Evolutionary conservation across 441 rosid genomes (phyloP), one percentile per base, ranked within the genome.

Genomic region (Bruguiera hainesii): DNA sequence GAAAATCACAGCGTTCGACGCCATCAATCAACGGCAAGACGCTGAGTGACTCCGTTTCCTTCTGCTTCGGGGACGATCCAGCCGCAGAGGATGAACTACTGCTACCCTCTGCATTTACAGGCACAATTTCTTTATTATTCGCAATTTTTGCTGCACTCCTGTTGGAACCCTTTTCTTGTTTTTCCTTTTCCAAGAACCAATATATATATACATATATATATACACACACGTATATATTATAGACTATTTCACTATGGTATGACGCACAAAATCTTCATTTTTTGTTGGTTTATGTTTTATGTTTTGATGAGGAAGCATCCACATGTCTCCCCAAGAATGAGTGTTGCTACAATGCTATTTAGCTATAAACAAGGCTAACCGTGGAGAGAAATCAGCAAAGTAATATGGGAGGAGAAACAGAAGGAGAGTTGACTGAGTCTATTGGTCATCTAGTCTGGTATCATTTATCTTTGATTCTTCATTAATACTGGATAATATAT

Each of bases 331-430:
- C 18, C 51, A 53, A 2, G 1, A 26, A 1, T 37, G 42, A 29
- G 26, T 61, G 70, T 56, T 28, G 20, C 26, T 67, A 39, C 46
- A 33, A 46, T 56, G 64, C 3, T 13, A 42, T 11, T 11, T 15
- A 28, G 85, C 85, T 78, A 71, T 30, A 73, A 85, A 77, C 28
- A 48, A 80, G 89, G 85, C 18, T 48, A 61, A 71, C 86, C 87
- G 42, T 72, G 20, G 68, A 81, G 76, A 64, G 42, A 65, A 39
- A 56, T 39, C 23, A 23, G 66, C 50, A 28, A 18, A 39, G 68
- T 35, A 48, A 56, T 19, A 60, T 46, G 67, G 11, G 52, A 52
- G 25, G 21, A 35, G 56, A 42, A 42, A 42, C 48, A 42, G 48
- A 42, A 50, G 64, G 37, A 15, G 26, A 65, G 68, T 75, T 77